Percentiles rank a stretch among this genome's conserved stretches.
Conservation (phyloP, 2,329 filamentous ascomycete species). For the Sclerotinia glacialis region DNA sequence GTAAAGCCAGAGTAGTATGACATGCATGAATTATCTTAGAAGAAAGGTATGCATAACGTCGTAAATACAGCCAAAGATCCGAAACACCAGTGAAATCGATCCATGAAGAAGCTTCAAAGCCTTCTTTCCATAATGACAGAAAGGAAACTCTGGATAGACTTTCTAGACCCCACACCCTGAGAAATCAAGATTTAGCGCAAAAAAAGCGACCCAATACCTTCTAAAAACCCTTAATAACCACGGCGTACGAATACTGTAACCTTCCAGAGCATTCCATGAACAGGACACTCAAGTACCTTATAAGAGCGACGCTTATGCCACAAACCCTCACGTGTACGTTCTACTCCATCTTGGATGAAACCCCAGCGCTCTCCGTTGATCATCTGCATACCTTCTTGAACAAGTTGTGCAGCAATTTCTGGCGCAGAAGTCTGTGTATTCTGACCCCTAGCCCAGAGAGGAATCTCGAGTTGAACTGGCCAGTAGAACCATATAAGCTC, state of each 20-base stretch:
- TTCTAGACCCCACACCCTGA: neutral
- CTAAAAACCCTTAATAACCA: slow-evolving; percentile 6
- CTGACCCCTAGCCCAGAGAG: slow-evolving; percentile 10
- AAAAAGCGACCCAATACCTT: neutral
- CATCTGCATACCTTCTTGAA: slow-evolving; percentile 12
- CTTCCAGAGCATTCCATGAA: slow-evolving; percentile 10
- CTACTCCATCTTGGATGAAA: neutral
- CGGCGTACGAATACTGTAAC: slow-evolving; percentile 19
- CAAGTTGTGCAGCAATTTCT: neutral
- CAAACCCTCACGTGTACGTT: slow-evolving; percentile 2
- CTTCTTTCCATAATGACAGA: neutral
- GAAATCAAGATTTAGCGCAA: neutral
- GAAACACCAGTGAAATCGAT: neutral
- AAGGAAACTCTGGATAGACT: neutral
- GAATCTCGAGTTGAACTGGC: slow-evolving; percentile 13
- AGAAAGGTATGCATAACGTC: slow-evolving; percentile 5
- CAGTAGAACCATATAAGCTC: neutral
- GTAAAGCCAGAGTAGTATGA: neutral
- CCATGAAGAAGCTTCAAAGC: slow-evolving; percentile 8
- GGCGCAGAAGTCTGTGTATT: neutral
- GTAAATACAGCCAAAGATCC: neutral
- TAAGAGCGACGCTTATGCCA: slow-evolving; percentile 17
- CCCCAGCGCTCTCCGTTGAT: slow-evolving; percentile 18
- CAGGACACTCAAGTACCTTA: slow-evolving; percentile 14
- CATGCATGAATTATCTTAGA: neutral